Conservation (phyloP, 306 rosid species). For the Cicer pinnatifidum region DNA sequence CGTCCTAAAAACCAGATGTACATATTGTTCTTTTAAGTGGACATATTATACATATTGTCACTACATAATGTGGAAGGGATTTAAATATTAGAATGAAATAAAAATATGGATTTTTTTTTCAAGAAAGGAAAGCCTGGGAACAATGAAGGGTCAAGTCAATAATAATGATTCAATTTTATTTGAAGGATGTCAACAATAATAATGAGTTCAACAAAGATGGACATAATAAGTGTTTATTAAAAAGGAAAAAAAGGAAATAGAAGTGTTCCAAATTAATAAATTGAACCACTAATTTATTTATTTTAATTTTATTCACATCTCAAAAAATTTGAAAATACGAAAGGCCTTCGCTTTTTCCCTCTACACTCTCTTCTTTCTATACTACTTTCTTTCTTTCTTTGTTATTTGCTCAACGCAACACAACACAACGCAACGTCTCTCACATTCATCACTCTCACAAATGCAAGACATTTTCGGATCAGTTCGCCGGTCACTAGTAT, state of each 20-base stretch:
- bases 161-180: constrained; percentile 22
- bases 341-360: constrained; percentile 63
- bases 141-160: constrained; percentile 36
- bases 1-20: background rate
- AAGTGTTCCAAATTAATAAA: constrained; percentile 29
- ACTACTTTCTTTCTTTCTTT: constrained; percentile 32
- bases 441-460: constrained; percentile 24
- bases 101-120: background rate
- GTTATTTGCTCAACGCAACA: constrained; percentile 36
- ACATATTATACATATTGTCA: too few species aligned
- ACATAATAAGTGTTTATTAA: background rate
- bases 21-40: background rate
- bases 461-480: constrained; percentile 98
- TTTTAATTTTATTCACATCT: background rate
- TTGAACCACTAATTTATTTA: constrained; percentile 3
- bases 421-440: constrained; percentile 42
- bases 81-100: too few species aligned
- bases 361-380: constrained; percentile 21
- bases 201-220: constrained; percentile 30
- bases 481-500: constrained; percentile 95
- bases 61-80: background rate
- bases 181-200: constrained; percentile 15
- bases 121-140: background rate
- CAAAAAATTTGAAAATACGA: constrained; percentile 55
- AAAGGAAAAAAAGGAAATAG: constrained; percentile 35